phyloP scores from a whole-genome alignment of 75 land plant species.

The Azolla pinnata region DNA sequence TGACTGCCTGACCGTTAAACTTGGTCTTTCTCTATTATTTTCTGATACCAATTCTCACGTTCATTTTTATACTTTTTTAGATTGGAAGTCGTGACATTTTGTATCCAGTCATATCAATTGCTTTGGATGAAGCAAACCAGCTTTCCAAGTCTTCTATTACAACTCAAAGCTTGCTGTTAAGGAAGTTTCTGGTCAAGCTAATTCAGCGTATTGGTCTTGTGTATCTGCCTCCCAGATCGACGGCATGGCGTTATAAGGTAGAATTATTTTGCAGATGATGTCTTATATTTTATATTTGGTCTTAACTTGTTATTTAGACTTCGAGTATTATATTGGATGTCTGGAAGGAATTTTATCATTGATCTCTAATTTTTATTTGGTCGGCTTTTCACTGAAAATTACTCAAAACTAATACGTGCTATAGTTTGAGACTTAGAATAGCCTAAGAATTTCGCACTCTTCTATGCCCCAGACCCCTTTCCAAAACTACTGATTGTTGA shows the following conservation, averaged over 20 bases:
- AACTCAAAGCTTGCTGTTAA: conserved; percentile 69
- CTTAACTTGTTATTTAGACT: too few species aligned
- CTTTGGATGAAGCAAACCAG: conserved; percentile 55
- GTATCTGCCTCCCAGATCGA: conserved; percentile 66
- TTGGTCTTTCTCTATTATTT: neutral
- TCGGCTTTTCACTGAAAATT: too few species aligned
- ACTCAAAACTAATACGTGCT: too few species aligned
- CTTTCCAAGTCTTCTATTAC: conserved; percentile 55
- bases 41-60: neutral
- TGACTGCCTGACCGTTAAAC: neutral
- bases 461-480: too few species aligned
- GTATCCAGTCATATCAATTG: conserved; percentile 38
- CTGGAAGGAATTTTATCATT: too few species aligned
- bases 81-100: conserved; percentile 62
- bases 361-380: too few species aligned
- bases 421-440: too few species aligned
- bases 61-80: conserved; percentile 23
- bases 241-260: conserved; percentile 89
- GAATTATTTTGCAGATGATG: too few species aligned
- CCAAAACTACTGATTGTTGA: too few species aligned
- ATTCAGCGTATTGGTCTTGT: conserved; percentile 77
- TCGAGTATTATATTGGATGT: too few species aligned
- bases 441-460: too few species aligned
- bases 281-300: too few species aligned
- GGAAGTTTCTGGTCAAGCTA: conserved; percentile 78